Conservation (phyloP, 192 early-diverging fungal genomes). For the Rhizophlyctis rosea region DNA sequence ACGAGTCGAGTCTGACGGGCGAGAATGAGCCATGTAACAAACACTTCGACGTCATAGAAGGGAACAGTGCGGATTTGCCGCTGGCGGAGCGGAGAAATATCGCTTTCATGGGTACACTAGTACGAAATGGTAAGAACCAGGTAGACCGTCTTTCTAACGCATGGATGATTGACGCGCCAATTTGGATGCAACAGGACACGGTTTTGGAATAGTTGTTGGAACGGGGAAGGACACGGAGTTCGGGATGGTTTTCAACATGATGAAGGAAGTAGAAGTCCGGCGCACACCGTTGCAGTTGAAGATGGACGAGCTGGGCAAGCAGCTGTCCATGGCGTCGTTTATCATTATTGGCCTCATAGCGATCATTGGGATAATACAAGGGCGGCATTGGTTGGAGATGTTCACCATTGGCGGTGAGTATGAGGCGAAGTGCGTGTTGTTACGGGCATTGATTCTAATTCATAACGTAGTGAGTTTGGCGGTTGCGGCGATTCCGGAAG, state of each 20-base stretch:
- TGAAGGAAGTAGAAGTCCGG: slow-evolving; percentile 87
- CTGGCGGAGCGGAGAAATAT: slow-evolving; percentile 82
- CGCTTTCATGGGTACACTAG: slow-evolving; percentile 92
- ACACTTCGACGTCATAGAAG: slow-evolving; percentile 40
- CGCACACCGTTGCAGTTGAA: slow-evolving; percentile 91
- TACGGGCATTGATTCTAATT: too few relatives aligned
- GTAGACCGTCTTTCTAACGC: too few relatives aligned
- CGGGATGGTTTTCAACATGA: slow-evolving; percentile 89
- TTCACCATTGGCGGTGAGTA: slow-evolving; percentile 83
- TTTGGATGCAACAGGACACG: slow-evolving; percentile 62
- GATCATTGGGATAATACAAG: slow-evolving; percentile 83
- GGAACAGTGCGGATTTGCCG: slow-evolving; percentile 41
- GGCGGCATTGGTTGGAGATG: slow-evolving; percentile 89
- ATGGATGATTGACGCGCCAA: too few relatives aligned
- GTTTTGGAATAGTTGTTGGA: slow-evolving; percentile 84
- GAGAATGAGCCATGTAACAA: slow-evolving; percentile 83
- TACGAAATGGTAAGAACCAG: slow-evolving; percentile 68
- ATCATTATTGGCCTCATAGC: slow-evolving; percentile 80
- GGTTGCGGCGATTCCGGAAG: slow-evolving; percentile 98
- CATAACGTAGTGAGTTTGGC: slow-evolving; percentile 84
- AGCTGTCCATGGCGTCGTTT: slow-evolving; percentile 82
- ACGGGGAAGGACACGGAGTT: slow-evolving; percentile 90
- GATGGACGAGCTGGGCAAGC: slow-evolving; percentile 93
- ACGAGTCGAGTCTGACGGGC: slow-evolving; percentile 87
- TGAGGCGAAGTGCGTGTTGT: too few relatives aligned